Evolutionary conservation across 441 rosid species (phyloP).

Genomic region (Bruguiera hainesii): DNA sequence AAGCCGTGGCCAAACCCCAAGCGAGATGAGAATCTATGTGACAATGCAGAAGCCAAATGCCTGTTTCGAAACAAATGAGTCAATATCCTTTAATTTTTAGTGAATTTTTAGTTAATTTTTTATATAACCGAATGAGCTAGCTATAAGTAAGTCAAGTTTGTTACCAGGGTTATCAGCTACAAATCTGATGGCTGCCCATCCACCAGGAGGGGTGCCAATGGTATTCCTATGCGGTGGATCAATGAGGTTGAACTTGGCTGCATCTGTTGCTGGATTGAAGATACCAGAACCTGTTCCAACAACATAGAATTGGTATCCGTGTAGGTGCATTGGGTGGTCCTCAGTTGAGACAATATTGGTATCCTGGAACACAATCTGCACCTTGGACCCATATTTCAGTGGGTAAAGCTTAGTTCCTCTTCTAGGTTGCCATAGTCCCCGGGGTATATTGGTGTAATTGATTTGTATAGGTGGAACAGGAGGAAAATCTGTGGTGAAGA

Average conservation of each 20-base stretch:
- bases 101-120: background rate
- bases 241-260: conserved; percentile 64
- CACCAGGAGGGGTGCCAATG: conserved; percentile 64
- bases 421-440: conserved; percentile 63
- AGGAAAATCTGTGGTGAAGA: conserved; percentile 85
- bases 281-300: conserved; percentile 78
- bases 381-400: conserved; percentile 64
- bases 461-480: conserved; percentile 59
- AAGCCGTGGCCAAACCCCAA: conserved; percentile 82
- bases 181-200: conserved; percentile 89
- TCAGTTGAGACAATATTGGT: conserved; percentile 75
- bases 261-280: conserved; percentile 60
- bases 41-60: conserved; percentile 90
- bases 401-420: conserved; percentile 62
- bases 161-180: conserved; percentile 90
- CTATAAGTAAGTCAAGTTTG: background rate
- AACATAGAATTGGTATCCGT: conserved; percentile 79
- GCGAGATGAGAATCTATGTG: conserved; percentile 84
- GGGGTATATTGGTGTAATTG: conserved; percentile 72
- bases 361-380: conserved; percentile 76
- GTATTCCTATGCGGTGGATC: conserved; percentile 94
- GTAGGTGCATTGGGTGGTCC: conserved; percentile 91
- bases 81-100: background rate
- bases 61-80: conserved; percentile 31
- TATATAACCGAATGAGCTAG: no score